phyloP scores from a whole-genome alignment of 805 yeast genomes.

The Spathaspora arborariae region DNA sequence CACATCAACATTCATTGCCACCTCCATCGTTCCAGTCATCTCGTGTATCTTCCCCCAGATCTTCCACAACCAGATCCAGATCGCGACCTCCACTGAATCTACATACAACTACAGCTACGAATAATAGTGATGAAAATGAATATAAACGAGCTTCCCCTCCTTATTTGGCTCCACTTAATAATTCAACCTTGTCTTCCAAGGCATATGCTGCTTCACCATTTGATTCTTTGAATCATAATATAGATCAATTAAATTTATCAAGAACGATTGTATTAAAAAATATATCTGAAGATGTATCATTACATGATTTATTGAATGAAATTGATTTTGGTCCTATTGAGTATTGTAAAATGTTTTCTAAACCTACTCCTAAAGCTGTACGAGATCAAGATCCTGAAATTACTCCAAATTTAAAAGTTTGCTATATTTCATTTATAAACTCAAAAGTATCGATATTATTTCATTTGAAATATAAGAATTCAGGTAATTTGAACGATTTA shows the following conservation, averaged over 20 bases:
- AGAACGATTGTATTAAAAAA: slow-evolving; percentile 34
- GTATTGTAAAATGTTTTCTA: slow-evolving; percentile 43
- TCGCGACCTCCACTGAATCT: slow-evolving; percentile 10
- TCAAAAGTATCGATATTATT: slow-evolving; percentile 30
- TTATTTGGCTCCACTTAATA: slow-evolving; percentile 10
- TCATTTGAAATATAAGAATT: slow-evolving; percentile 29
- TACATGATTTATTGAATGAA: slow-evolving; percentile 37
- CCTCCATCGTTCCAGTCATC: slow-evolving; percentile 16
- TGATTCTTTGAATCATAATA: slow-evolving; percentile 12
- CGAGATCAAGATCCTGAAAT: slow-evolving; percentile 14
- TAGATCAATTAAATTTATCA: slow-evolving; percentile 34
- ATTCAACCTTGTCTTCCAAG: slow-evolving; percentile 1
- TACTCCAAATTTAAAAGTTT: slow-evolving; percentile 19
- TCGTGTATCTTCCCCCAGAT: slow-evolving; percentile 7
- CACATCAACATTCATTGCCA: slow-evolving; percentile 5
- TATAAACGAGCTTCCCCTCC: background rate
- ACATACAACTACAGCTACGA: background rate
- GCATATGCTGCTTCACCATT: background rate
- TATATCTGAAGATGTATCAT: slow-evolving; percentile 19
- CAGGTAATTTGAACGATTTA: slow-evolving; percentile 20
- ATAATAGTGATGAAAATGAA: background rate
- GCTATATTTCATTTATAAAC: slow-evolving; percentile 36
- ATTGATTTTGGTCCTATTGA: slow-evolving; percentile 63
- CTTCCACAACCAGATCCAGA: slow-evolving; percentile 6
- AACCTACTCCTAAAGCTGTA: slow-evolving; percentile 20